A percentile compares a stretch with the other conserved stretches of the same genome.
Evolutionary conservation across 805 yeast species (phyloP).

Genomic region (Monosporozyma aquatica): DNA sequence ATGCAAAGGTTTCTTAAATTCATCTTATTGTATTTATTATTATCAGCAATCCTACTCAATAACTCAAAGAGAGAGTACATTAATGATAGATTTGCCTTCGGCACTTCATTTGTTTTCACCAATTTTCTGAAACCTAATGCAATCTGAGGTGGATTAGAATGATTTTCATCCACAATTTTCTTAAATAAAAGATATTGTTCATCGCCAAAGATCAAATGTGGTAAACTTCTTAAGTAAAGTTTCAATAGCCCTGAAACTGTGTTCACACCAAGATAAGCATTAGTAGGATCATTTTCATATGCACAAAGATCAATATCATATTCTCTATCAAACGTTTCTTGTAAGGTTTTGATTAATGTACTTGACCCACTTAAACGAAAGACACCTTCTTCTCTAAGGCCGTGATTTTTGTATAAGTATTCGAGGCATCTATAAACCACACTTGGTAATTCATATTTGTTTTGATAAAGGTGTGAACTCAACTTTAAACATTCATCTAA

Average conservation of each 20-base stretch:
- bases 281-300: conserved; percentile 19
- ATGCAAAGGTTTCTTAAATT: conserved; percentile 67
- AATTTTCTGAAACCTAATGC: conserved; percentile 31
- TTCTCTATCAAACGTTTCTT: conserved; percentile 55
- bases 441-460: conserved; percentile 47
- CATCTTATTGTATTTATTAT: conserved; percentile 69
- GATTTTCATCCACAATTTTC: conserved; percentile 27
- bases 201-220: conserved; percentile 57
- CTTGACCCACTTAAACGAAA: conserved; percentile 88
- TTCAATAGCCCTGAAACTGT: conserved; percentile 82
- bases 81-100: conserved; percentile 48
- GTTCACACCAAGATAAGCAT: conserved; percentile 54
- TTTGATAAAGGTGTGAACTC: conserved; percentile 37
- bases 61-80: conserved; percentile 60
- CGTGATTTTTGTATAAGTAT: conserved; percentile 54
- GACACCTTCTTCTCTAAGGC: conserved; percentile 81
- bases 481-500: conserved; percentile 42
- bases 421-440: conserved; percentile 69
- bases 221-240: conserved; percentile 69
- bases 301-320: conserved; percentile 60
- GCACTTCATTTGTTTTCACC: conserved; percentile 31
- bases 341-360: conserved; percentile 58
- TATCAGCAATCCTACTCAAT: conserved; percentile 52
- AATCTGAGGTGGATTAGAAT: conserved; percentile 24
- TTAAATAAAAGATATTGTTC: conserved; percentile 36